Conservation (phyloP, 192 early-diverging fungal species). For the Backusella liffmaniae region DNA sequence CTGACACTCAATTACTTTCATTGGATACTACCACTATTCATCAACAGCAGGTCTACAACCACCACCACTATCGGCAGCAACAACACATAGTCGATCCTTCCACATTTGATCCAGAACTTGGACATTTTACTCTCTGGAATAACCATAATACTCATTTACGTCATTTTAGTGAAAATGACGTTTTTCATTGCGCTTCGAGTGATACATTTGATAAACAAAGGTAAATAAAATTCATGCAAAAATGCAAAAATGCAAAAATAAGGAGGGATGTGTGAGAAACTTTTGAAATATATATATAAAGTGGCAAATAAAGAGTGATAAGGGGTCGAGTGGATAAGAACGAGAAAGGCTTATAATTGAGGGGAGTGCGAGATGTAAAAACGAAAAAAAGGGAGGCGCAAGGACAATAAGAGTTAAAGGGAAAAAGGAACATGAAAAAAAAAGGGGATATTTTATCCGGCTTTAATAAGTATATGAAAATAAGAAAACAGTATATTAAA, state of each 20-base stretch:
- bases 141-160: background rate
- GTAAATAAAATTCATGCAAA: slow-evolving; percentile 1
- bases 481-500: background rate
- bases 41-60: background rate
- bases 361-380: background rate
- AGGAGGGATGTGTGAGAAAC: background rate
- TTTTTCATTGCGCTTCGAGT: background rate
- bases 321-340: background rate
- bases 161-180: slow-evolving; percentile 16
- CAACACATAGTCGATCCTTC: background rate
- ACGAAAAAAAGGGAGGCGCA: background rate
- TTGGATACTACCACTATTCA: background rate
- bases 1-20: background rate
- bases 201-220: background rate
- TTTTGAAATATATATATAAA: background rate
- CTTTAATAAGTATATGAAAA: background rate
- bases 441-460: background rate
- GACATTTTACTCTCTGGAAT: background rate
- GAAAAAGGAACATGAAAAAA: background rate
- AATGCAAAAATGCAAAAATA: background rate
- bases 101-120: background rate
- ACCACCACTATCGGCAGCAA: background rate
- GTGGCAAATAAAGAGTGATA: slow-evolving; percentile 4
- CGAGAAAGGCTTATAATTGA: background rate
- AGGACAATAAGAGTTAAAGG: background rate